These are phyloP conservation scores for Aspergillus funiculosus DNA, from an alignment of 495 filamentous ascomycete species.

Conservation along the genomic window DNA sequence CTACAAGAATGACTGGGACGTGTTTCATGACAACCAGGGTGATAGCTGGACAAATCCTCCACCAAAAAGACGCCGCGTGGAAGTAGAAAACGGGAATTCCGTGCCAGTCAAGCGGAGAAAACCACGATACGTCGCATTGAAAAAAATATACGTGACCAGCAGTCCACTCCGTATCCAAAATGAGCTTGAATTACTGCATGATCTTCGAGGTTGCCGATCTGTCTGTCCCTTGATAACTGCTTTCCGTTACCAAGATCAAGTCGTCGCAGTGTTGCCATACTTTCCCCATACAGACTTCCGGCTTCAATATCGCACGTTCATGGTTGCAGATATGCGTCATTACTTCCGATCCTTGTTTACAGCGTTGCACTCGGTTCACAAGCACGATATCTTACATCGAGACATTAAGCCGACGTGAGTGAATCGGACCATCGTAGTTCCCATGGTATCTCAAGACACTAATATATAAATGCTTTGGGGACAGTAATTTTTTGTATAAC, in stretches of 20 bases:
- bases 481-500: conserved; percentile 90
- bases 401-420: conserved; percentile 94
- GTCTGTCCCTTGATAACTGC: conserved; percentile 96
- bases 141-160: conserved; percentile 98
- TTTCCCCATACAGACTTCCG: conserved; percentile 95
- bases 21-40: conserved; percentile 52
- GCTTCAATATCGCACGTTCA: conserved; percentile 87
- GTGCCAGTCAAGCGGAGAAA: conserved; percentile 29
- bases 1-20: conserved; percentile 84
- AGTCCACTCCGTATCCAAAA: conserved; percentile 91
- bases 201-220: conserved; percentile 70
- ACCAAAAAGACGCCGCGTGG: conserved; percentile 42
- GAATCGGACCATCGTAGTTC: too few species aligned
- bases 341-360: conserved; percentile 88
- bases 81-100: conserved; percentile 24
- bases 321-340: conserved; percentile 71
- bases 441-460: neutral
- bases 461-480: neutral
- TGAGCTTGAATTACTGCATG: conserved; percentile 92
- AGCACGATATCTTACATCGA: conserved; percentile 78
- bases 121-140: conserved; percentile 85
- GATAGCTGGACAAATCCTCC: conserved; percentile 58
- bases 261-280: conserved; percentile 89
- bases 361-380: conserved; percentile 77
- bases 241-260: conserved; percentile 88